These are phyloP conservation scores for Candida sp. DNA, from an alignment of 1,139 yeast species.

Conservation along the genomic window DNA sequence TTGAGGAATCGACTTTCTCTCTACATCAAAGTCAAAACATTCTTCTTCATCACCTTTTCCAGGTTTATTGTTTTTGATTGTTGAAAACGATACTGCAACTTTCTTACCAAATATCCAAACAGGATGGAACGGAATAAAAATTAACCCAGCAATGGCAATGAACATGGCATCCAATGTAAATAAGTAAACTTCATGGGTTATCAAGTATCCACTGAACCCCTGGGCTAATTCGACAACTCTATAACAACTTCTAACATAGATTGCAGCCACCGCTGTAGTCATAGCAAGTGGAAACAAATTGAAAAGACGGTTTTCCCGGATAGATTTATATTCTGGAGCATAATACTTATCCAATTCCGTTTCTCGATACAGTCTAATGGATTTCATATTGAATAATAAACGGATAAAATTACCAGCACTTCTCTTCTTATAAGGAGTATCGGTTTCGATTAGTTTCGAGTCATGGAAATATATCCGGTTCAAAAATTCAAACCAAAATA, in stretches of 20 bases:
- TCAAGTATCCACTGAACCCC: constrained; percentile 75
- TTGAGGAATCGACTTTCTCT: neutral
- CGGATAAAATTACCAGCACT: constrained; percentile 24
- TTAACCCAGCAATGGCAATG: constrained; percentile 46
- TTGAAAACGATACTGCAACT: constrained; percentile 31
- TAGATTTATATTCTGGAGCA: constrained; percentile 34
- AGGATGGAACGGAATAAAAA: constrained; percentile 62
- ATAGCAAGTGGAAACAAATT: constrained; percentile 49
- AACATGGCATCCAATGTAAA: constrained; percentile 76
- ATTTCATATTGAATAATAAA: constrained; percentile 24
- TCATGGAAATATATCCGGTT: constrained; percentile 38
- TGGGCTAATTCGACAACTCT: constrained; percentile 75
- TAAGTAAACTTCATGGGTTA: constrained; percentile 67
- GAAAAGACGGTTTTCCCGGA: constrained; percentile 42
- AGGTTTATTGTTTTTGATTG: constrained; percentile 30
- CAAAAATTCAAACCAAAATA: constrained; percentile 54
- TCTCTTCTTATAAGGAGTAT: constrained; percentile 21
- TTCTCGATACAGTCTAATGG: constrained; percentile 18
- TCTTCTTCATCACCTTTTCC: constrained; percentile 9
- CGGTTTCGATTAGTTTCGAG: constrained; percentile 13
- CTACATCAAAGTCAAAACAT: neutral
- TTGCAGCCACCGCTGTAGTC: constrained; percentile 50
- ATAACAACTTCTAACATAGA: constrained; percentile 74
- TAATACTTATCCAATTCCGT: constrained; percentile 27
- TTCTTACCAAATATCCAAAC: constrained; percentile 50